Evolutionary conservation across 2,329 filamentous ascomycete species (phyloP).

Genomic region (Penicillium sp.): DNA sequence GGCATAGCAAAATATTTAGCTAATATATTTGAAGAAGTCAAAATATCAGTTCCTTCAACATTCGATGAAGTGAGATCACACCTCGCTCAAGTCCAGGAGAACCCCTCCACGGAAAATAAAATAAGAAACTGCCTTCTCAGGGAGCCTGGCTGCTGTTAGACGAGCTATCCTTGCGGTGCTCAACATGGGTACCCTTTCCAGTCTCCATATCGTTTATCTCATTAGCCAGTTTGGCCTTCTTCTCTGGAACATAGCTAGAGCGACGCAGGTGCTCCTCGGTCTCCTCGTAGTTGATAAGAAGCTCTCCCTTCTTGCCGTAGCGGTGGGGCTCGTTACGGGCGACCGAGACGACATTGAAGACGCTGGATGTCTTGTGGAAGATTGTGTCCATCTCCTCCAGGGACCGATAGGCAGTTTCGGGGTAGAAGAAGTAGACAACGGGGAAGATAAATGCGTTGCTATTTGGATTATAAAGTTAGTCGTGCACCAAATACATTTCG

Average conservation of each 20-base stretch:
- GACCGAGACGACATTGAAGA: constrained; percentile 50
- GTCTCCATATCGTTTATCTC: constrained; percentile 16
- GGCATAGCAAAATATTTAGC: background rate
- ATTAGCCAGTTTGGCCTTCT: constrained; percentile 8
- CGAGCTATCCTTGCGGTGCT: constrained; percentile 15
- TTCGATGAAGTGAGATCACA: too few relatives aligned
- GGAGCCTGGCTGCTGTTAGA: constrained; percentile 29
- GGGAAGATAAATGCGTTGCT: constrained; percentile 54
- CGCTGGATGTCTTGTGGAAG: constrained; percentile 53
- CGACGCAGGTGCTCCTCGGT: constrained; percentile 38
- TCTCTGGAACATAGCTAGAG: constrained; percentile 23
- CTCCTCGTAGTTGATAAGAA: constrained; percentile 52
- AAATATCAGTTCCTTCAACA: too few relatives aligned
- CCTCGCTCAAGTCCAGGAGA: too few relatives aligned
- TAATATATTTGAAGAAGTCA: too few relatives aligned
- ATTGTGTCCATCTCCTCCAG: constrained; percentile 68
- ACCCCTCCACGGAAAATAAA: background rate
- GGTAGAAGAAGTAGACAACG: constrained; percentile 58
- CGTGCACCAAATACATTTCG: background rate
- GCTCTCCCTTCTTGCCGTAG: constrained; percentile 56
- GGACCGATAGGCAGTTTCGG: constrained; percentile 56
- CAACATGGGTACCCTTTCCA: constrained; percentile 21
- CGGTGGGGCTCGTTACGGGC: constrained; percentile 52
- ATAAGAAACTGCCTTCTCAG: background rate
- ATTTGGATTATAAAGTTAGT: constrained; percentile 2